Evolutionary conservation across 1,139 yeast species (phyloP), one percentile per base, ranked within the genome.

Genomic region (Diutina neorugosa): DNA sequence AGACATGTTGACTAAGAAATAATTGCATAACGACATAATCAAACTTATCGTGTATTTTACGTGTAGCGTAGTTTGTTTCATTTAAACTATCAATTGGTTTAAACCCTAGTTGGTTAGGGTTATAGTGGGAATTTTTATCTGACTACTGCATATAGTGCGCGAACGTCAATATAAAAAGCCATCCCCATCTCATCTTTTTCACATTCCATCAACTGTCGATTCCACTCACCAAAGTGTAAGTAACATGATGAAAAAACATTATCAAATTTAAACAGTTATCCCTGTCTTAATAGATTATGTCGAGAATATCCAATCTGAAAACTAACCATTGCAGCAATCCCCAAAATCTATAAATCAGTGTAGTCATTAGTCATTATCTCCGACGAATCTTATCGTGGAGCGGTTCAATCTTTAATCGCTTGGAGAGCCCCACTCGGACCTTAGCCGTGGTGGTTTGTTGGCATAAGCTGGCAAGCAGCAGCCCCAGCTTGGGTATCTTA

Each of bases 281-380:
- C 50, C 50, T 46, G 50, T 46, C 50, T 46, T 46, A 46, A 46
- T n/a, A 46, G 12, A 46, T n/a, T 27, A 46, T 46, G 50, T 46
- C 50, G 50, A 46, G 41, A 46, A 16, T 46, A 27, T 27, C 6
- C 11, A 46, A 25, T 46, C 50, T 46, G 50, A 46, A 27, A 25
- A 46, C 50, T 46, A 46, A 46, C 49, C 14, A 44, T 18, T 19
- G 14, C 14, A 31, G 34, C 2, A 8, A 9, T 12, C 11, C 9
- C 3, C 34, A 41, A 21, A 8, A n/a, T n/a, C 21, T 6, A 37
- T 8, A 41, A n/a, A 41, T 41, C 18, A n/a, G 9, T 2, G 43
- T 41, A 41, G 20, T 5, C 16, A 41, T 41, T 8, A 18, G n/a
- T 44, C 48, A 44, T 44, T 23, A 44, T 16, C 27, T 46, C 3